Evolutionary conservation across 305 asterid genomes (phyloP).

Genomic region (Fraxinus velutina): DNA sequence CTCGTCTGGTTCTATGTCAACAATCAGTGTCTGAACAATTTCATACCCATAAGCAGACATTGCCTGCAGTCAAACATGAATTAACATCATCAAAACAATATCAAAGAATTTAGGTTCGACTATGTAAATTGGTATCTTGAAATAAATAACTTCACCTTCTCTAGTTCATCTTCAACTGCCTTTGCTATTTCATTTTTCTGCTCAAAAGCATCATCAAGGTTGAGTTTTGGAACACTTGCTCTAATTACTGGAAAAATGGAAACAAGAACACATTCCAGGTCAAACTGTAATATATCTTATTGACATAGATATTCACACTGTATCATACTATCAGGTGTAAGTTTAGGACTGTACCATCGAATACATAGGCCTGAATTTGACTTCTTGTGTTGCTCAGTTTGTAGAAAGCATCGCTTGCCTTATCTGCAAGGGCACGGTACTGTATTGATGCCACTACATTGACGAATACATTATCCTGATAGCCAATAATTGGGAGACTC

Average conservation of each 20-base stretch:
- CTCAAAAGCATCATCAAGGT: constrained; percentile 20
- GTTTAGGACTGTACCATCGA: constrained; percentile 17
- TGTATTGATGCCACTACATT: constrained; percentile 22
- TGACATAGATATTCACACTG: neutral
- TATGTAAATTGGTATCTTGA: neutral
- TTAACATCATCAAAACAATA: neutral
- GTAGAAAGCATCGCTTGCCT: constrained; percentile 3
- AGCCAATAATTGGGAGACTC: neutral
- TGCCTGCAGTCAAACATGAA: neutral
- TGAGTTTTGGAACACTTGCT: constrained; percentile 20
- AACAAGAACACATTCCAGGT: neutral
- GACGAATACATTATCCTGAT: constrained; percentile 22
- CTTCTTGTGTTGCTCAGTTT: constrained; percentile 20
- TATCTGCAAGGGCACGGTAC: constrained; percentile 5
- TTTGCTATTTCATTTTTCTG: constrained; percentile 20
- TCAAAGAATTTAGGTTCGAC: neutral
- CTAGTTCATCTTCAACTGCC: constrained; percentile 1
- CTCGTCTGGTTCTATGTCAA: constrained; percentile 6
- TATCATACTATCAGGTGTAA: neutral
- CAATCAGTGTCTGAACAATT: neutral
- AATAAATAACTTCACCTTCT: neutral
- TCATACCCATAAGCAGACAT: constrained; percentile 16
- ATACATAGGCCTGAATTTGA: constrained; percentile 22
- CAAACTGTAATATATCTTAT: neutral
- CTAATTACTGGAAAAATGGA: constrained; percentile 13